Conservation (phyloP, 768 basidiomycete species). For the Termitomyces sp. region DNA sequence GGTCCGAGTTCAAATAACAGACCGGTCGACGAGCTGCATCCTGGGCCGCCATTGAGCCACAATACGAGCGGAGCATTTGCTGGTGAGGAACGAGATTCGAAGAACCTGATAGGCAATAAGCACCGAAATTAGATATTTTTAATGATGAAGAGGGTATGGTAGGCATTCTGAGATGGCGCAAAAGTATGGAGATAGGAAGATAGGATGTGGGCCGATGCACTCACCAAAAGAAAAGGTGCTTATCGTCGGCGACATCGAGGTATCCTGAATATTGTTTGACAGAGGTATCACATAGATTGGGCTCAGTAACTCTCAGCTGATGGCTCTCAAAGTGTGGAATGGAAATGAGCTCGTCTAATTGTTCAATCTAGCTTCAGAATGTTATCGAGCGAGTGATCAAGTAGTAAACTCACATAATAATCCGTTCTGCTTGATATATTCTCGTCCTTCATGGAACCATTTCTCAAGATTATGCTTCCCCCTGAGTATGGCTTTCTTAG, state of each 20-base stretch:
- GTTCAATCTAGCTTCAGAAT: neutral
- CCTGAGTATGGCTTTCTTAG: constrained; percentile 40
- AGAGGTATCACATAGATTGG: constrained; percentile 74
- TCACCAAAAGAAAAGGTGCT: constrained; percentile 88
- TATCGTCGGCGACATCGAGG: constrained; percentile 74
- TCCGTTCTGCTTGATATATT: constrained; percentile 71
- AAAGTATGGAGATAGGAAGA: neutral
- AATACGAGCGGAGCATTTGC: constrained; percentile 78
- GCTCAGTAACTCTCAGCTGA: constrained; percentile 61
- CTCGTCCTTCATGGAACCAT: constrained; percentile 62
- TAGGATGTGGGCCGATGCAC: constrained; percentile 14
- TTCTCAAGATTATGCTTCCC: constrained; percentile 53
- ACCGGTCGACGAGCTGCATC: constrained; percentile 76
- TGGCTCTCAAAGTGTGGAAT: constrained; percentile 50
- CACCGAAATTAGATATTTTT: neutral
- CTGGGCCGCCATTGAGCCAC: constrained; percentile 87
- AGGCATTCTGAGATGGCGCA: neutral
- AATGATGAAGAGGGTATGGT: neutral
- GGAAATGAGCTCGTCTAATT: constrained; percentile 62
- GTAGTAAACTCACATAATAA: constrained; percentile 60
- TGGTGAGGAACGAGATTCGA: constrained; percentile 79
- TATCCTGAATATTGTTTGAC: constrained; percentile 85
- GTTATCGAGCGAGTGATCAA: neutral
- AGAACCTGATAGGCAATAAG: constrained; percentile 57
- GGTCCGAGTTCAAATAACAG: constrained; percentile 93